Percentiles rank a stretch among this genome's conserved stretches.
phyloP scores from a whole-genome alignment of 2,329 filamentous ascomycete species.

The Calonectria pseudoreteaudii region DNA sequence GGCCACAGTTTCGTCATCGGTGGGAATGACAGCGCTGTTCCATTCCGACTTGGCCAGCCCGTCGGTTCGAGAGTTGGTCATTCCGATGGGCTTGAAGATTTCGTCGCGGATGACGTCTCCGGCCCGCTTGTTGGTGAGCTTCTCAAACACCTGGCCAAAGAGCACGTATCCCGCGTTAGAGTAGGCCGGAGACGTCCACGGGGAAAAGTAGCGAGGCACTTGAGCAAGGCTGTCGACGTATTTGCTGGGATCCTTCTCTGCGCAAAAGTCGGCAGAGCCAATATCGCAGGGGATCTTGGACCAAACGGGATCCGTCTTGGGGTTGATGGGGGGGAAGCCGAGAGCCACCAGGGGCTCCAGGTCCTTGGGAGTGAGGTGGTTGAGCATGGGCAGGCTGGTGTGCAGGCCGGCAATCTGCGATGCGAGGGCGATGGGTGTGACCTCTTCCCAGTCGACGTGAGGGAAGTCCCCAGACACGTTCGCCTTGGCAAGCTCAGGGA shows the following conservation, averaged over 20 bases:
- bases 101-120: slow-evolving; percentile 7
- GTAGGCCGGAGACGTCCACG: slow-evolving; percentile 26
- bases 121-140: slow-evolving; percentile 15
- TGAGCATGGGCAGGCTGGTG: background rate
- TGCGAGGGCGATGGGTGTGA: slow-evolving; percentile 53
- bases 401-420: slow-evolving; percentile 41
- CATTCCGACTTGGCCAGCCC: background rate
- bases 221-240: slow-evolving; percentile 1
- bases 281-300: slow-evolving; percentile 12
- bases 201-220: slow-evolving; percentile 11
- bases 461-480: background rate
- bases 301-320: slow-evolving; percentile 3
- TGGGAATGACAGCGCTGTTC: slow-evolving; percentile 4
- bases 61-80: slow-evolving; percentile 12
- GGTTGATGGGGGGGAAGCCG: slow-evolving; percentile 8
- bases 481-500: slow-evolving; percentile 14
- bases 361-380: background rate
- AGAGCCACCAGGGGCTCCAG: background rate
- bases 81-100: slow-evolving; percentile 27
- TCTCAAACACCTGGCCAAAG: slow-evolving; percentile 16
- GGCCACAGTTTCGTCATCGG: background rate
- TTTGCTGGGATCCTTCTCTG: background rate
- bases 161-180: slow-evolving; percentile 29
- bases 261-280: background rate
- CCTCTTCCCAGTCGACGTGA: slow-evolving; percentile 45